Base-by-base conservation (phyloP, 441 rosid species). In the Populus hybrid region DNA sequence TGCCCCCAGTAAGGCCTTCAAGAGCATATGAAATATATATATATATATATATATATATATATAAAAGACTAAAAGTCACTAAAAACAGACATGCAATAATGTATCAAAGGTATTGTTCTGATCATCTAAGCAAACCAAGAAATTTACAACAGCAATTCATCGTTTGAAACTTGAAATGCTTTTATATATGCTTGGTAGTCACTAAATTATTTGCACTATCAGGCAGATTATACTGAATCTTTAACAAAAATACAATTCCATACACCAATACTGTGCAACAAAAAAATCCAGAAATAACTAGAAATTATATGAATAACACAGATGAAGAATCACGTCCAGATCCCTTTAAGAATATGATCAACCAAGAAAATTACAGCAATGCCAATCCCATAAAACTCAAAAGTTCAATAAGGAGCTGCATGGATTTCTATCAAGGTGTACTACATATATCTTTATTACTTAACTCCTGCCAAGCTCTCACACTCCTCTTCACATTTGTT, bases 11-110 rank as follows among this genome's bases (percentile, higher is more conserved):
- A 4, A 65, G 69, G 28, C 69, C 81, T 81, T 82, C 86, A 81
- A 81, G 83, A 82, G 83, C 85, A 85, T 81, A 81, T 73, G 32
- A 76, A 87, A 81, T 80, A 81, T 70, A 86, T 73, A 76, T 80
- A 78, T 76, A 80, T 77, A 85, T 32, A 69, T 77, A 73, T 46
- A 78, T 28, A 28, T 28, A 28, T 30, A 32, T 32, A 32, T 32
- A 32, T 4, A 30, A 11, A 70, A 46, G 20, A 46, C 57, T 46
- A 46, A 46, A 46, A 46, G 57, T 14, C 57, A 14, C 20, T 46
- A 46, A 14, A 14, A 4, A 46, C 57, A 46, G 57, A 77, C 30
- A 63, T 46, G 75, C 7, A 77, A 68, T 70, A 63, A 67, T 50
- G 74, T 70, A 73, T 59, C 83, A 76, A 69, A 71, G 59, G 68